Percentiles rank a stretch among this genome's conserved stretches.
Conservation (phyloP, 176 grass and related monocot species). For the Melocanna baccifera region DNA sequence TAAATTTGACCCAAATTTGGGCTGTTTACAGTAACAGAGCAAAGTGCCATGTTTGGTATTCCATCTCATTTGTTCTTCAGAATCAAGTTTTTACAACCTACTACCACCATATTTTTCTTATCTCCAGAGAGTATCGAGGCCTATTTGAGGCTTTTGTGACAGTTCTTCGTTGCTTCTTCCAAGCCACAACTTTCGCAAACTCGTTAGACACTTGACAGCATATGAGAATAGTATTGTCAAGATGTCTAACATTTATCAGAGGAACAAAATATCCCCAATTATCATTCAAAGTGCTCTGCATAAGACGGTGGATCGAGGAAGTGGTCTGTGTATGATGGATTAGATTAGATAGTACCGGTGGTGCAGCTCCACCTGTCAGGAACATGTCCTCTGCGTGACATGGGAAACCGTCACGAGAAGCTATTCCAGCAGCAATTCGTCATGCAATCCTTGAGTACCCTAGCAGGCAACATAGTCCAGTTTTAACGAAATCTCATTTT, state of each 20-base stretch:
- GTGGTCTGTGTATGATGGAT: background rate
- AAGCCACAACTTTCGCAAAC: background rate
- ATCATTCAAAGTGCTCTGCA: background rate
- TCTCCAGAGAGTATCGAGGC: background rate
- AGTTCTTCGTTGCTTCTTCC: background rate
- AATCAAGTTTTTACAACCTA: background rate
- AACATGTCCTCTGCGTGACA: conserved; percentile 66
- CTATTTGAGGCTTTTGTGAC: background rate
- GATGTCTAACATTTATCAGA: background rate
- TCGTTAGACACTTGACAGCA: background rate
- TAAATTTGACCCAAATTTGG: no score
- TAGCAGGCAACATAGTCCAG: conserved; percentile 13
- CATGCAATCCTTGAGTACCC: conserved; percentile 64
- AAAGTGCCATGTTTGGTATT: background rate
- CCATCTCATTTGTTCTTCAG: background rate
- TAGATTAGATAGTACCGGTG: conserved; percentile 42
- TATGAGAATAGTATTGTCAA: background rate
- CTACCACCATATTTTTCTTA: background rate
- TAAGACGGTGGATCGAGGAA: conserved; percentile 5
- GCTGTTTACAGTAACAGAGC: background rate
- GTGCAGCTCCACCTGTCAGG: conserved; percentile 64
- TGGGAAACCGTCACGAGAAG: conserved; percentile 58
- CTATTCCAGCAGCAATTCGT: conserved; percentile 57
- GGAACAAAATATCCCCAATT: background rate
- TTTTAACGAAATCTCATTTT: conserved; percentile 15